Evolutionary conservation across 2,329 filamentous ascomycete species (phyloP), one percentile per base, ranked within the genome.

Genomic region (Bipolaris victoriae): DNA sequence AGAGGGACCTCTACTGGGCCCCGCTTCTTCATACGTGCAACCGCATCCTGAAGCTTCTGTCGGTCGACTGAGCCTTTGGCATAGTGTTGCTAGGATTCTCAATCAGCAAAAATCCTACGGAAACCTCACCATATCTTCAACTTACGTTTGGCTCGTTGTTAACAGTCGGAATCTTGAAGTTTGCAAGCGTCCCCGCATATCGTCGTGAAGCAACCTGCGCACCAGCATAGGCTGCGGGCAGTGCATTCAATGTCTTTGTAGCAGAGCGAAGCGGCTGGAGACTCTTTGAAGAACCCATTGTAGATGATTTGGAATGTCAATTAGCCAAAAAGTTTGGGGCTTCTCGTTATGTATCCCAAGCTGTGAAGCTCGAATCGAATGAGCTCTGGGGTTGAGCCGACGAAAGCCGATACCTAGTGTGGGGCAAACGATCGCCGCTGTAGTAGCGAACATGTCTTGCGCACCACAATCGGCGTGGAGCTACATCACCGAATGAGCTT

Each of bases 81-180:
- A 76, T 97, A 99, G 78, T 94, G 90, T 81, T 96, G 90, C 92
- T 97, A 68, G 55, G 55, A 2, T 18, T 4, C 11, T 4, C n/a
- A n/a, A 6, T 69, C 20, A 69, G 56, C 39, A 15, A 9, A n/a
- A 5, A 11, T 3, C 11, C 9, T 22, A 7, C 6, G n/a, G 3
- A 39, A 1, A n/a, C 4, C 3, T 15, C 0, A 0, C n/a, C 24
- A 20, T 7, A 2, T 36, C 29, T 18, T 5, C 2, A 7, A 52
- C 91, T 77, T 79, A 97, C 93, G 76, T 97, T 99, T n/a, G 92
- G 92, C 81, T 99, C 95, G 76, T 99, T 99, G 74, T 86, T 82
- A 68, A 97, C 86, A 62, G 88, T 88, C 48, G 95, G 95, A 49
- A 93, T 86, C 82, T 91, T 94, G 85, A 97, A 98, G 60, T 87